Conservation (phyloP, 768 basidiomycete species). For the Naganishia antarctica region DNA sequence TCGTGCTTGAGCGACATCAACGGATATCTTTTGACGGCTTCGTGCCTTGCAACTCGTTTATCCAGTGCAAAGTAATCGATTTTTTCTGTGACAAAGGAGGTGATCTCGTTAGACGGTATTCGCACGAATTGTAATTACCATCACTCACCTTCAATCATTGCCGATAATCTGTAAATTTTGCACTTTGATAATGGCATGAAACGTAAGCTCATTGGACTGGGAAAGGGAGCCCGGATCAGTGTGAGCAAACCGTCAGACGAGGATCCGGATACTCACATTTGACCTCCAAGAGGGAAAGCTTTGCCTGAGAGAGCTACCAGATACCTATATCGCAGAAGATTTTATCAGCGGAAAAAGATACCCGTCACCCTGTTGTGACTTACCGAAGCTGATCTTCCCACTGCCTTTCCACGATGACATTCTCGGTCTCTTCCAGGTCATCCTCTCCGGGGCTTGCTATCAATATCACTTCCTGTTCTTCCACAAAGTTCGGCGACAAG, state of each 20-base stretch:
- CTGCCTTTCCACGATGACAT: conserved; percentile 74
- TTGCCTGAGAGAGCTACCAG: conserved; percentile 68
- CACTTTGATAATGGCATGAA: conserved; percentile 79
- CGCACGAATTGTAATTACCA: too few relatives aligned
- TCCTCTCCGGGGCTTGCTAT: conserved; percentile 74
- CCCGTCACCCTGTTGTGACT: neutral
- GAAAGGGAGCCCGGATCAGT: neutral
- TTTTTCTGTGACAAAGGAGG: conserved; percentile 67
- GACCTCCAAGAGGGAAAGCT: conserved; percentile 76
- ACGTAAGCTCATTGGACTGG: conserved; percentile 65
- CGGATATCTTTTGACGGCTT: conserved; percentile 59
- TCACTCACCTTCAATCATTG: conserved; percentile 77
- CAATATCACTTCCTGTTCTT: conserved; percentile 67
- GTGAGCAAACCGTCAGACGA: neutral
- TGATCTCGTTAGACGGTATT: too few relatives aligned
- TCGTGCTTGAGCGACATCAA: conserved; percentile 63
- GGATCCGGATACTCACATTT: conserved; percentile 51
- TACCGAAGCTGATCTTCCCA: conserved; percentile 74
- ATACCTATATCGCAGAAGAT: conserved; percentile 54
- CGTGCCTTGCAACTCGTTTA: conserved; percentile 64
- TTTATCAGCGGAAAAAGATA: neutral
- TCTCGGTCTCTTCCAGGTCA: conserved; percentile 72
- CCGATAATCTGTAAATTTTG: conserved; percentile 68
- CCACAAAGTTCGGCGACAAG: conserved; percentile 66
- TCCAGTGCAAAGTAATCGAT: conserved; percentile 72